Evolutionary conservation across 306 rosid genomes (phyloP), one percentile per base, ranked within the genome.

Genomic region (Sesbania bispinosa): DNA sequence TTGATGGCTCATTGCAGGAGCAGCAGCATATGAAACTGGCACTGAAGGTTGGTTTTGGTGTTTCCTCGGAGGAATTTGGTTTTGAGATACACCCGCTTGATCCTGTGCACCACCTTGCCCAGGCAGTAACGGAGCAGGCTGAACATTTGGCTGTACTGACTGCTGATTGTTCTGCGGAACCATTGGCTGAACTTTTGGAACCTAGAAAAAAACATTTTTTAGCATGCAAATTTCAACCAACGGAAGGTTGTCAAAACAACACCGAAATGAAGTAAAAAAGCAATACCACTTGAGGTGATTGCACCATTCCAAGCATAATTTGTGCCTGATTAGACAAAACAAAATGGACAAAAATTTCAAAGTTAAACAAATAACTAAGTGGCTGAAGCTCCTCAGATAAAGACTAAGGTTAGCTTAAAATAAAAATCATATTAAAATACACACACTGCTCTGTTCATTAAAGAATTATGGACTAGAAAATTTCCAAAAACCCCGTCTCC

Each of bases 221-320:
- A 77, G 55, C 3, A 46, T 41, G 43, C 35, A 70, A 13, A 48
- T 27, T 41, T 47, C 38, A 9, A 32, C 63, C 21, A 5, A 62
- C 9, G 36, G 62, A 68, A 73, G 45, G 47, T 35, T 54, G 69
- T 46, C 75, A 75, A 63, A 11, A 30, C 10, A 30, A 71, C 15
- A 55, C 10, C 15, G 46, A 29, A 62, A 20, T 48, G 46, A 62
- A 20, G 70, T 50, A 46, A 57, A 76, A n/a, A 60, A 70, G 14
- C 79, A 77, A n/a, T 80, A 85, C 96, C 90, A 9, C 78, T 75
- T 89, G 92, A 79, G 96, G 93, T 16, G 97, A 82, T 77, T 89
- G 92, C 77, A 91, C 96, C 99, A 95, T 95, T 73, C 97, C 99
- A 63, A 95, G 97, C 97, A 95, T 95, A 69, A 95, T 91, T 67